Evolutionary conservation across 2,329 filamentous ascomycete species (phyloP), one percentile per base, ranked within the genome.

Genomic region (Trichoderma aggressivum): DNA sequence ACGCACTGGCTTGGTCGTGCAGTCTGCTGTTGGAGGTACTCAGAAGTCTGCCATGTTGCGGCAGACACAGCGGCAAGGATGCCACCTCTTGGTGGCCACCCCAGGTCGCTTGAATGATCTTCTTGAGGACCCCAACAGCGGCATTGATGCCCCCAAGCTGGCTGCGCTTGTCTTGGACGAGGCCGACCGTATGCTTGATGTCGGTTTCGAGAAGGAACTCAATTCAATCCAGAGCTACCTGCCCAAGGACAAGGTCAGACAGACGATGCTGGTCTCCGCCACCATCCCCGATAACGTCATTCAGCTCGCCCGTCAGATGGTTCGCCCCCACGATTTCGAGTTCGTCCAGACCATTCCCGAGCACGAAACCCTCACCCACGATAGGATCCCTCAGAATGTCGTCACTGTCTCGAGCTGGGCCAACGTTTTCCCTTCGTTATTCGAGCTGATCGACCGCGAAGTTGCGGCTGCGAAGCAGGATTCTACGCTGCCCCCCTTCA

Each of bases 111-210:
- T 98, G 58, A 87, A 91, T 76, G 96, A 99, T 80, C 86, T 97
- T 50, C 85, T 98, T 30, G 86, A 86, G 3, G 93, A 97, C 77
- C 81, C 84, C 0, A 78, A 79, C 70, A 88, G 86, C 70, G 87
- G 88, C 28, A 88, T 97, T 50, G 83, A 84, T 26, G 92, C 92
- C 81, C 94, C 79, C 81, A 94, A 93, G 80, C 91, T 98, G 85
- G 92, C 94, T 80, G 97, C 96, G 75, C 87, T 99, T 59, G 94
- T 98, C 74, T 91, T 99, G 60, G 96, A 99, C 76, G 96, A 99
- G 86, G 96, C 96, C 77, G 96, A 99, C 82, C 93, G 96, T 76
- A 98, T 99, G 93, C 88, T 99, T 79, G 96, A 99, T 84, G 96
- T 97, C 86, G 96, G 92, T 3, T 95, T 95, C 77, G 85, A 90